phyloP scores from a whole-genome alignment of 495 filamentous ascomycete species.

The Podospora australis region DNA sequence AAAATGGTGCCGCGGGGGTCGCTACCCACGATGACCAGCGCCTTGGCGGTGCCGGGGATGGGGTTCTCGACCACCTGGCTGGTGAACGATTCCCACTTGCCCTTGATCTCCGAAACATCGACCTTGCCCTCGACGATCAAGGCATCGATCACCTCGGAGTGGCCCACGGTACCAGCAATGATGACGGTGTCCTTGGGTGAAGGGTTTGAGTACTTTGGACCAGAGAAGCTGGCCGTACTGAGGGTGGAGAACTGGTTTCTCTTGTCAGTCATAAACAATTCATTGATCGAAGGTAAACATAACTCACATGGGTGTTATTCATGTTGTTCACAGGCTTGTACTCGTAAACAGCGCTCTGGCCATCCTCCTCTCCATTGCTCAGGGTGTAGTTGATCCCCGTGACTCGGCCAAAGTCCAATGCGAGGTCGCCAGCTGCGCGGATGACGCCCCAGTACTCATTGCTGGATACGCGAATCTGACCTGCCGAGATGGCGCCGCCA shows the following conservation, averaged over 20 bases:
- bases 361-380: slow-evolving; percentile 38
- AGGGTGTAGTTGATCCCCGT: slow-evolving; percentile 56
- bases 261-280: too few relatives aligned
- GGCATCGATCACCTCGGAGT: slow-evolving; percentile 52
- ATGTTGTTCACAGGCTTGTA: slow-evolving; percentile 39
- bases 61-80: slow-evolving; percentile 55
- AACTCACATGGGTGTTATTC: slow-evolving; percentile 42
- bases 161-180: slow-evolving; percentile 63
- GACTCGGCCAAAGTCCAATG: slow-evolving; percentile 64
- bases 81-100: slow-evolving; percentile 65
- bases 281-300: background rate
- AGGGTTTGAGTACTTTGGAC: slow-evolving; percentile 39
- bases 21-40: slow-evolving; percentile 63
- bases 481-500: slow-evolving; percentile 35
- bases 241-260: slow-evolving; percentile 42
- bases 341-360: slow-evolving; percentile 31
- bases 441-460: slow-evolving; percentile 63
- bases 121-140: slow-evolving; percentile 50
- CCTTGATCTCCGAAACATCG: slow-evolving; percentile 47
- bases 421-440: slow-evolving; percentile 58
- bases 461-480: slow-evolving; percentile 46
- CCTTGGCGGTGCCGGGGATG: slow-evolving; percentile 48
- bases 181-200: slow-evolving; percentile 48
- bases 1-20: slow-evolving; percentile 66
- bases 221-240: slow-evolving; percentile 35